Conservation (phyloP, 2,329 filamentous ascomycete species). For the Rhynchosporium graminicola region DNA sequence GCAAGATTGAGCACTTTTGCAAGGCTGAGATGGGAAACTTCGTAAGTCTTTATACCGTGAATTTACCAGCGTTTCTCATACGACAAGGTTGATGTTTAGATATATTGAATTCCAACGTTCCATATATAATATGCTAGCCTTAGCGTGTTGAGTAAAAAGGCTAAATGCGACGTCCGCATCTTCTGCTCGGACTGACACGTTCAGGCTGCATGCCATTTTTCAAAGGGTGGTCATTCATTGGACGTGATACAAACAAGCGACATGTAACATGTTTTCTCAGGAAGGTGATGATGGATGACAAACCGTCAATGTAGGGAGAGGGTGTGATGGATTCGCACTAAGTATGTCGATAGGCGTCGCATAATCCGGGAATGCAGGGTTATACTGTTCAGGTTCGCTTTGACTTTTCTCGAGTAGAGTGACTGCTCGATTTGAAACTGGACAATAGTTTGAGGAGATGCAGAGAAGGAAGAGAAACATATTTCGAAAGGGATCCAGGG, state of each 20-base stretch:
- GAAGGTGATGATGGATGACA: slow-evolving; percentile 3
- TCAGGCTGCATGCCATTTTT: slow-evolving; percentile 5
- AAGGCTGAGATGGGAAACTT: neutral
- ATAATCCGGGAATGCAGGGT: neutral
- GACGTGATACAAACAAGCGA: slow-evolving; percentile 10
- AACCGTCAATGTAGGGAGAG: neutral
- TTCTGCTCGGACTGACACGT: slow-evolving; percentile 20
- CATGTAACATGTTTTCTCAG: slow-evolving; percentile 10
- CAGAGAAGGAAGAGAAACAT: neutral
- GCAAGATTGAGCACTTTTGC: neutral
- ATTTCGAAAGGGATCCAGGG: neutral
- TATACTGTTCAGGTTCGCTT: neutral
- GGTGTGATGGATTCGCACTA: neutral
- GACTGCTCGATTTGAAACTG: neutral
- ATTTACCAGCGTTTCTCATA: neutral
- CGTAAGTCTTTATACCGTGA: slow-evolving; percentile 8
- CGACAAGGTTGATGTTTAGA: slow-evolving; percentile 7
- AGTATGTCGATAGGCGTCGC: neutral
- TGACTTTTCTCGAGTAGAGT: slow-evolving; percentile 4
- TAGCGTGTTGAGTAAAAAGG: slow-evolving; percentile 6
- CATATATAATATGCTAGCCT: neutral
- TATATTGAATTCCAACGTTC: slow-evolving; percentile 7
- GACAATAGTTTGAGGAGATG: slow-evolving; percentile 2
- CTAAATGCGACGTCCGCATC: slow-evolving; percentile 11
- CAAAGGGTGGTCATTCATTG: slow-evolving; percentile 11